These are phyloP conservation scores for Calonectria henricotiae DNA, from an alignment of 2,329 filamentous ascomycete genomes.

Conservation along the genomic window DNA sequence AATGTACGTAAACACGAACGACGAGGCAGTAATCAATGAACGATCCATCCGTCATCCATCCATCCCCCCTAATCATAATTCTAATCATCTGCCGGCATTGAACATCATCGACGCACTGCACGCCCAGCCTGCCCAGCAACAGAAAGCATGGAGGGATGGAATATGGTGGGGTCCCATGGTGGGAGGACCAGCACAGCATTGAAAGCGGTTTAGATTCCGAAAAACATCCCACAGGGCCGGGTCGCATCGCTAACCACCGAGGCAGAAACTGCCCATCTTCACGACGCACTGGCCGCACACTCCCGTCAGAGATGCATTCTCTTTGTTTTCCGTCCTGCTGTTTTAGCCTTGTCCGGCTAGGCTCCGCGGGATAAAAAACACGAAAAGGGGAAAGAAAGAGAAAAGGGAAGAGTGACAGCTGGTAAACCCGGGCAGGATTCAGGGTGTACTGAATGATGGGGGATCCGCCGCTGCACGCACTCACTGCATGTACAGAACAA, in stretches of 20 bases:
- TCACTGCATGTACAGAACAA: background rate
- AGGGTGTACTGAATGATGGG: no score
- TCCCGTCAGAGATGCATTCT: conserved; percentile 17
- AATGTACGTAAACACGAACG: background rate
- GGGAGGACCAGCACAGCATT: conserved; percentile 21
- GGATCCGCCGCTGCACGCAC: background rate
- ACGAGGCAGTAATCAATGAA: conserved; percentile 9
- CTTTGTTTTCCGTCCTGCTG: conserved; percentile 9
- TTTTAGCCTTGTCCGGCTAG: conserved; percentile 2
- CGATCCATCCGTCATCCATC: background rate
- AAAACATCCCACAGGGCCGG: conserved; percentile 32
- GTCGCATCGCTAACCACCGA: conserved; percentile 28
- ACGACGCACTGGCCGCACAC: conserved; percentile 27
- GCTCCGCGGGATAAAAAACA: conserved; percentile 15
- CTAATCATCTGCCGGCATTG: conserved; percentile 32
- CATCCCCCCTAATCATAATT: background rate
- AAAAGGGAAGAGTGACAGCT: no score
- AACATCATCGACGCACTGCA: conserved; percentile 24
- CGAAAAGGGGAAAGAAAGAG: background rate
- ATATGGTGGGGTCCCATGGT: conserved; percentile 2
- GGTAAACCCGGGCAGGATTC: no score
- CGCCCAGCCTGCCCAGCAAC: conserved; percentile 9
- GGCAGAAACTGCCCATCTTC: conserved; percentile 29
- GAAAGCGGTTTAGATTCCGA: conserved; percentile 27
- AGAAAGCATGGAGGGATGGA: background rate